A percentile compares a stretch with the other conserved stretches of the same genome.
These are phyloP conservation scores for Fulvia fulva DNA, from an alignment of 2,329 filamentous ascomycete genomes.

Conservation along the genomic window DNA sequence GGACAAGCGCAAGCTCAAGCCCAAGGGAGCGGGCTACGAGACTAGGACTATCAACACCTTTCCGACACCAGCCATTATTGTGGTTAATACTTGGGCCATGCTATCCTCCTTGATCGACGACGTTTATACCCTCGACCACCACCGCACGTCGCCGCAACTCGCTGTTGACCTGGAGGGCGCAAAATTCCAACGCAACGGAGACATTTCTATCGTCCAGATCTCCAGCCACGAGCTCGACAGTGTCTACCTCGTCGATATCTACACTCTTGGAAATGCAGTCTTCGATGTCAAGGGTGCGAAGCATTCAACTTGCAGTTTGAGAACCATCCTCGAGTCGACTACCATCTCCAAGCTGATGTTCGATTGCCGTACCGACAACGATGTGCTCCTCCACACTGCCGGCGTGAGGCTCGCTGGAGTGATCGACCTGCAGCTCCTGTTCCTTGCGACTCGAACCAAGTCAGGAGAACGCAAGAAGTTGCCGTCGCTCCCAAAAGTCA, in stretches of 20 bases:
- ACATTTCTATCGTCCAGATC: not conserved
- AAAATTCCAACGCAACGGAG: not conserved
- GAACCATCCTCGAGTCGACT: slow-evolving; percentile 44
- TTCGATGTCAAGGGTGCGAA: slow-evolving; percentile 37
- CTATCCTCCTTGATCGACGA: not conserved
- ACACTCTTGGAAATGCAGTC: slow-evolving; percentile 34
- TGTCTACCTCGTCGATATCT: slow-evolving; percentile 47
- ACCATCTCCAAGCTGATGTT: slow-evolving; percentile 52
- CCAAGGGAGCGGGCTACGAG: not conserved
- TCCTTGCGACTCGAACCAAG: slow-evolving; percentile 40
- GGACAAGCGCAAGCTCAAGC: not conserved
- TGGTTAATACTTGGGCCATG: not conserved
- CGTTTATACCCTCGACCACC: not conserved
- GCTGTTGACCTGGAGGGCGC: not conserved
- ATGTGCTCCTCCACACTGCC: slow-evolving; percentile 50
- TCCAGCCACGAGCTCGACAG: not conserved
- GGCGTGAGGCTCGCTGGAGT: slow-evolving; percentile 44
- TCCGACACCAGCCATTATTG: not conserved
- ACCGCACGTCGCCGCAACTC: not conserved
- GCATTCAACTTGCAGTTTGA: slow-evolving; percentile 25
- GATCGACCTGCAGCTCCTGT: slow-evolving; percentile 55
- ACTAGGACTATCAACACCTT: not conserved
- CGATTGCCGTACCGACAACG: slow-evolving; percentile 56
- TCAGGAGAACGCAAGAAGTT: not conserved
- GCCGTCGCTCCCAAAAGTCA: not conserved